These are phyloP conservation scores for Fulvia fulva DNA, from an alignment of 2,329 filamentous ascomycete species.

Conservation along the genomic window DNA sequence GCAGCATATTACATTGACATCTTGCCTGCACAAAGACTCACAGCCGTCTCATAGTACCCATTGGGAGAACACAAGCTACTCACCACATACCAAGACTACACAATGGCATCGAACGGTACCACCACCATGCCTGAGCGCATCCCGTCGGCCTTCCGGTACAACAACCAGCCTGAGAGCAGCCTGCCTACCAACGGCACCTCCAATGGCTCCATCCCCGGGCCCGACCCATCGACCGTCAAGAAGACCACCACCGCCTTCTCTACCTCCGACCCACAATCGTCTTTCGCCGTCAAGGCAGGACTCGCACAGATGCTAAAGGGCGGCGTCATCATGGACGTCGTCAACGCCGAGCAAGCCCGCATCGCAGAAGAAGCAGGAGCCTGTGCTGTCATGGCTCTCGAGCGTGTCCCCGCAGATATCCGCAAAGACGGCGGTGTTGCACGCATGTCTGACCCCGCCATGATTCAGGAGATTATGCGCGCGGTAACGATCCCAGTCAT, in stretches of 20 bases:
- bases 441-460: slow-evolving; percentile 89
- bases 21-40: neutral
- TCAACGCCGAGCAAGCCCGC: slow-evolving; percentile 82
- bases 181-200: slow-evolving; percentile 20
- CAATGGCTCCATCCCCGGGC: slow-evolving; percentile 12
- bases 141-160: slow-evolving; percentile 19
- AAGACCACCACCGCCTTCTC: slow-evolving; percentile 19
- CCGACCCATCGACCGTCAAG: slow-evolving; percentile 17
- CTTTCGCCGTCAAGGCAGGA: slow-evolving; percentile 89
- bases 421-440: slow-evolving; percentile 87
- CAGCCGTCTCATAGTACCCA: neutral
- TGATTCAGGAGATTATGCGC: slow-evolving; percentile 94
- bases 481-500: slow-evolving; percentile 97
- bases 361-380: slow-evolving; percentile 97
- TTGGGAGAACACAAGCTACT: neutral
- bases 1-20: too few species aligned
- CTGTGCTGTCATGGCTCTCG: slow-evolving; percentile 95
- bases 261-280: slow-evolving; percentile 34
- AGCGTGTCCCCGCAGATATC: slow-evolving; percentile 96
- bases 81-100: neutral
- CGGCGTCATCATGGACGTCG: slow-evolving; percentile 99
- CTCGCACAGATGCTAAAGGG: slow-evolving; percentile 98
- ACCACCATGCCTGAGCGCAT: slow-evolving; percentile 3
- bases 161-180: slow-evolving; percentile 5
- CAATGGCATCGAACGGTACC: slow-evolving; percentile 18